Evolutionary conservation across 2,329 filamentous ascomycete species (phyloP), one percentile per base, ranked within the genome.

Genomic region (Aspergillus piperis): DNA sequence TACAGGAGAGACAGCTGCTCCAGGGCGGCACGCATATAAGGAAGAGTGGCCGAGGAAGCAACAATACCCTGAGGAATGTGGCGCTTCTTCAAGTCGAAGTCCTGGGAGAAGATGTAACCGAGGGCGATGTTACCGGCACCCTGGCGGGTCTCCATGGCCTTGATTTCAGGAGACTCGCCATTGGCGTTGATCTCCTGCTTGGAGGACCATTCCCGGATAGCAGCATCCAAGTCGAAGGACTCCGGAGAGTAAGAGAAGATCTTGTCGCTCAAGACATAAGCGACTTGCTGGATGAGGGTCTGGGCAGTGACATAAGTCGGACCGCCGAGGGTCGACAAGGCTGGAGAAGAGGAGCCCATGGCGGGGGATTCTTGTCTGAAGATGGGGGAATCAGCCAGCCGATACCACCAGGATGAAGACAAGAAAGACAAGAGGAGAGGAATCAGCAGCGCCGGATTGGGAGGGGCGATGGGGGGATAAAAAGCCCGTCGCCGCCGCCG

Each of bases 231-330:
- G 74, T 96, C 91, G 72, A 97, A 98, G 13, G 91, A 90, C 72
- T 96, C 91, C 27, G 93, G 92, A 2, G 94, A 98, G 82, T 96
- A 98, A 59, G 93, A 90, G 81, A 96, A 99, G 80, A 98, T 88
- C 83, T 96, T 96, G 83, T 98, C 93, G 59, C 94, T 98, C 63
- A 99, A 84, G 65, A 91, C 86, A 80, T 96, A 99, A 62, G 94
- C 92, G 66, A 98, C 90, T 79, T 99, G 95, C 81, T 99, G 95
- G 66, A 98, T 90, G 58, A 99, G 86, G 21, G 92, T 88, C 80
- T 99, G 95, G 30, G 92, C 91, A 42, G 94, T 98, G 63, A 94
- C 85, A 79, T 99, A 99, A 58, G 91, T 95, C 67, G 94, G 91
- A 15, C 94, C 95, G 62, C 85, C 88, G 76, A 98, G 90, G 61